These are phyloP conservation scores for Fusarium sp. DNA, from an alignment of 2,329 filamentous ascomycete genomes.

Conservation along the genomic window DNA sequence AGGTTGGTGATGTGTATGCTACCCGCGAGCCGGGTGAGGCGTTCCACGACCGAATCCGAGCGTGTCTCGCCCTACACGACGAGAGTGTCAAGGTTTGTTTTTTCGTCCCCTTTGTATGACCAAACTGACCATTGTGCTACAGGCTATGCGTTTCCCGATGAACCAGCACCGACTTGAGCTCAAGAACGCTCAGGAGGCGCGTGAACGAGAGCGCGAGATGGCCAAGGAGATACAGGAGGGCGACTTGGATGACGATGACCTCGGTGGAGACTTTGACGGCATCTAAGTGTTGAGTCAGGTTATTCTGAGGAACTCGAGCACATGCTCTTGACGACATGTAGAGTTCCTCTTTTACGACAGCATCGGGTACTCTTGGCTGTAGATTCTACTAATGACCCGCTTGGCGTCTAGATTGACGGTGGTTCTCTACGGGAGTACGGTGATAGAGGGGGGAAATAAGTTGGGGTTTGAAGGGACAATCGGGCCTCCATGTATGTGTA, in stretches of 20 bases:
- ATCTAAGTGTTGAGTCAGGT: constrained; percentile 68
- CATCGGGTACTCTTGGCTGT: constrained; percentile 27
- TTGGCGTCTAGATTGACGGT: constrained; percentile 24
- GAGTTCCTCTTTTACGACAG: constrained; percentile 18
- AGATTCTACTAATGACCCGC: constrained; percentile 36
- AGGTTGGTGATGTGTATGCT: constrained; percentile 94
- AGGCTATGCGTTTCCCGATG: constrained; percentile 99
- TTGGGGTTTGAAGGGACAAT: constrained; percentile 24
- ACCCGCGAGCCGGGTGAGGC: constrained; percentile 95
- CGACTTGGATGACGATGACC: constrained; percentile 95
- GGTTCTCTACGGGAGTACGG: constrained; percentile 22
- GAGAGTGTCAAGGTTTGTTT: constrained; percentile 89
- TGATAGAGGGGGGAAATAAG: constrained; percentile 34
- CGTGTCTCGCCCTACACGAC: constrained; percentile 91
- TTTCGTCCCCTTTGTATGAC: background rate
- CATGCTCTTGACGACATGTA: constrained; percentile 20
- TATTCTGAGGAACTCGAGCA: constrained; percentile 17
- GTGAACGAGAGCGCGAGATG: constrained; percentile 94
- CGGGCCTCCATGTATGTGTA: constrained; percentile 42
- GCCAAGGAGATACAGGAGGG: constrained; percentile 99
- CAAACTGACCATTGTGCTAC: constrained; percentile 31
- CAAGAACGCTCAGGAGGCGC: constrained; percentile 98
- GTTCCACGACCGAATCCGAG: constrained; percentile 95
- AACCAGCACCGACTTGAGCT: constrained; percentile 97
- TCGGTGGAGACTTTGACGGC: constrained; percentile 94